These are phyloP conservation scores for Saccharomycopsis oosterbeekiorum DNA, from an alignment of 805 yeast genomes.

Conservation along the genomic window DNA sequence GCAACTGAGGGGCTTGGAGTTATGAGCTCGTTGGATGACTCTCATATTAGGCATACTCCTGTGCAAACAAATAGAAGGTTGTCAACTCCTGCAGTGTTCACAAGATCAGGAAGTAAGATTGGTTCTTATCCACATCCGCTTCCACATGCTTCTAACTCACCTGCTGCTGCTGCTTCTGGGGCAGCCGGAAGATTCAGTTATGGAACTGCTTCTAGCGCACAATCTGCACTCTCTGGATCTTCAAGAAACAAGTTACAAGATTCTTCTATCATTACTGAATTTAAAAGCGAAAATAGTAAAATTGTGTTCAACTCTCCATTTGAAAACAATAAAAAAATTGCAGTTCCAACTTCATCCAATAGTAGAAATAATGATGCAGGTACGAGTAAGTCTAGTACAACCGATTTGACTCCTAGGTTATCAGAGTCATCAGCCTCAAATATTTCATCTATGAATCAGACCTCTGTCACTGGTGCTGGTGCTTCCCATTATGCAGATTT, in stretches of 20 bases:
- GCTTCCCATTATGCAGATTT: conserved; percentile 8
- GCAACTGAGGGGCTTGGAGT: not conserved
- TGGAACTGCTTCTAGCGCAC: not conserved
- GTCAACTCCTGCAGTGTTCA: not conserved
- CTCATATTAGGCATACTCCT: not conserved
- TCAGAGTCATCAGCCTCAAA: not conserved
- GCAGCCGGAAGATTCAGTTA: not conserved
- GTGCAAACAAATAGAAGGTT: not conserved
- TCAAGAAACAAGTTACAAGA: not conserved
- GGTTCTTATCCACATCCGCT: not conserved
- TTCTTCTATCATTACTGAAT: not conserved
- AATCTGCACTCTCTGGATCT: not conserved
- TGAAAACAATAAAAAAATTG: conserved; percentile 6
- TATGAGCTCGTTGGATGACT: not conserved
- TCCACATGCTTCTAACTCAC: not conserved
- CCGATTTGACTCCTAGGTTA: not conserved
- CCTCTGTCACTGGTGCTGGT: not conserved
- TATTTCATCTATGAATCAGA: not conserved
- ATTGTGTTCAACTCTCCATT: conserved; percentile 11
- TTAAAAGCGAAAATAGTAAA: not conserved
- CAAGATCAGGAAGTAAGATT: not conserved
- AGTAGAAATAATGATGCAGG: not conserved
- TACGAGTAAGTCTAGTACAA: not conserved
- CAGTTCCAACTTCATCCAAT: not conserved
- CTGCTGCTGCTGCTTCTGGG: not conserved